Base-by-base conservation (phyloP, 495 filamentous ascomycete species). In the Jackrogersella multiformis region DNA sequence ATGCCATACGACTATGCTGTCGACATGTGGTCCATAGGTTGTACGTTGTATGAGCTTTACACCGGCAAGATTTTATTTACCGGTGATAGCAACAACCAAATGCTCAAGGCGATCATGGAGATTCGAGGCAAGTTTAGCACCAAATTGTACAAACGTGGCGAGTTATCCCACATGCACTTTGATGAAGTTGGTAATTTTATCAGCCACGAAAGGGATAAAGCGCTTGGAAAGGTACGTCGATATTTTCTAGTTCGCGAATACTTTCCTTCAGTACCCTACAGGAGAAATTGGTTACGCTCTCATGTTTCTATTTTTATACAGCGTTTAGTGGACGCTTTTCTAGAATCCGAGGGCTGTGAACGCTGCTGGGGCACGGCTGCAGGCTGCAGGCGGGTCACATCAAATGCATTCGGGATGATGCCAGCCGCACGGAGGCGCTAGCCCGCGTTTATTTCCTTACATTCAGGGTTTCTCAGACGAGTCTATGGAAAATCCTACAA, bases 61-160 rank as follows among this genome's bases (percentile, higher is more conserved):
- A 97, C 96, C 0, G 94, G 96, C 61, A 97, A 97, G 77, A 97
- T 99, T 61, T 83, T 99, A 39, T 99, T 99, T 79, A 92, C 90
- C 1, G 95, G 96, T 44, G 88, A 90, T 56, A 93, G 91, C 80
- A 99, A 99, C 82, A 98, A 99, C 74, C 92, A 96, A 76, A 98
- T 98, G 95, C 85, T 99, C 12, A 89, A 90, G 56, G 89, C 91
- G 12, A 95, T 99, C 70, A 95, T 97, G 89, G 96, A 98, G 73
- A 94, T 93, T 69, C 89, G 96, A 38, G 95, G 96, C 76, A 96
- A 94, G 76, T 90, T 97, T 72, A 92, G 89, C 59, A 87, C 88
- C 36, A 97, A 96, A 79, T 80, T 97, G 49, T 87, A 97, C 53
- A 91, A 90, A 44, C 89, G 89, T 41, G 91, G 92, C 7, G 81